phyloP scores from a whole-genome alignment of 345 rosid genomes.

The Pseudoturritis turrita region DNA sequence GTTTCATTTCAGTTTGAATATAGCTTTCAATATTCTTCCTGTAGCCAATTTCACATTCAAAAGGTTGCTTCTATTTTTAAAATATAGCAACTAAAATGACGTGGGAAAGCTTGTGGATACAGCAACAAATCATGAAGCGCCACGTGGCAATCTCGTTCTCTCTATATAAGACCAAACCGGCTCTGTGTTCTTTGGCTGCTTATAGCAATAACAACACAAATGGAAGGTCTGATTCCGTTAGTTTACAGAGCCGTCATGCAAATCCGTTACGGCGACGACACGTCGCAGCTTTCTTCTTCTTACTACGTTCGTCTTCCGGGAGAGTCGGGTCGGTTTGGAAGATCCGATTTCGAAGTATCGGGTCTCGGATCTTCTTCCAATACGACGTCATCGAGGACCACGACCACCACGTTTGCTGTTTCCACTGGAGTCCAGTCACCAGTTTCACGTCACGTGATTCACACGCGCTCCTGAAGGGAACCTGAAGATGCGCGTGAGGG shows the following conservation, averaged over 20 bases:
- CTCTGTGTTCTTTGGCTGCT: constrained; percentile 1
- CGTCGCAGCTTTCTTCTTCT: constrained; percentile 38
- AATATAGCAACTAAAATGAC: constrained; percentile 7
- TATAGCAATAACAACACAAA: constrained; percentile 9
- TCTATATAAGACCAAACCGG: constrained; percentile 4
- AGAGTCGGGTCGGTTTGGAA: constrained; percentile 68
- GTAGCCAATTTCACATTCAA: constrained; percentile 29
- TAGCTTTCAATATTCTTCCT: constrained; percentile 22
- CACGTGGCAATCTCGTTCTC: constrained; percentile 1
- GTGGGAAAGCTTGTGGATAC: constrained; percentile 19
- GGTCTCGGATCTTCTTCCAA: constrained; percentile 17
- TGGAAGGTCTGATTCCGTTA: constrained; percentile 86
- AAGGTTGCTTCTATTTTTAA: constrained; percentile 25
- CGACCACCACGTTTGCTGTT: constrained; percentile 37
- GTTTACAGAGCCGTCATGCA: constrained; percentile 61
- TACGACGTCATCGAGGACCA: constrained; percentile 24
- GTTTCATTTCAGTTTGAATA: constrained; percentile 21
- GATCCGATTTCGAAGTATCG: constrained; percentile 44
- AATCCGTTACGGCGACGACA: constrained; percentile 53
- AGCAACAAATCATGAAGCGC: constrained; percentile 16
- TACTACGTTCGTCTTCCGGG: constrained; percentile 83
- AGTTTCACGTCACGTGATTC: constrained; percentile 44
- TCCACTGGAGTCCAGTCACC: constrained; percentile 64
- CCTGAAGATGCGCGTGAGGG: constrained; percentile 33
- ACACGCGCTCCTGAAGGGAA: constrained; percentile 30